Evolutionary conservation across 163 green algal species (phyloP).

Genomic region (Smithsoniella earleae): DNA sequence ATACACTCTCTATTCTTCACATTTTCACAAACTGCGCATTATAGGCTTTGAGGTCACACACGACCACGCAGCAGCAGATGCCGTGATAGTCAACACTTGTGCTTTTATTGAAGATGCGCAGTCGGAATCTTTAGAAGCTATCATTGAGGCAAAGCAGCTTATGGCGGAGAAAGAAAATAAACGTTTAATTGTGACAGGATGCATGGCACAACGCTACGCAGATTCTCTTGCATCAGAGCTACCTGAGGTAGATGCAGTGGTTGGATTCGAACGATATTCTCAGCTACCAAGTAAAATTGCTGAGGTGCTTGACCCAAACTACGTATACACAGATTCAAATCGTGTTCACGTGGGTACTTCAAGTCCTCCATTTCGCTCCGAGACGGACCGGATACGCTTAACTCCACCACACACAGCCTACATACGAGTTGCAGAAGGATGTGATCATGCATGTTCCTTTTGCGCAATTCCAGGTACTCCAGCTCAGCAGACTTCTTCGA

Average conservation of each 20-base stretch:
- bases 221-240: slow-evolving; percentile 58
- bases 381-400: slow-evolving; percentile 62
- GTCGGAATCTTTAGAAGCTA: slow-evolving; percentile 67
- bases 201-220: slow-evolving; percentile 76
- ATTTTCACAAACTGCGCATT: too few species aligned
- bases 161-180: slow-evolving; percentile 54
- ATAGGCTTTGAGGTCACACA: slow-evolving; percentile 66
- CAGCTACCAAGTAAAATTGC: background rate
- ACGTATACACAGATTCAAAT: background rate
- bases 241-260: slow-evolving; percentile 69
- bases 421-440: slow-evolving; percentile 82
- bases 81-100: slow-evolving; percentile 82
- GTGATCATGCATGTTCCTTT: slow-evolving; percentile 82
- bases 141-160: slow-evolving; percentile 40
- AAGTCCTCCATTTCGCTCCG: slow-evolving; percentile 70
- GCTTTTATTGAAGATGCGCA: slow-evolving; percentile 88
- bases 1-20: too few species aligned
- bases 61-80: slow-evolving; percentile 64
- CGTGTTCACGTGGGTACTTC: slow-evolving; percentile 53
- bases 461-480: slow-evolving; percentile 62
- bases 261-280: slow-evolving; percentile 47
- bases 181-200: slow-evolving; percentile 62
- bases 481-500: too few species aligned
- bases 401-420: slow-evolving; percentile 77
- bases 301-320: background rate